Evolutionary conservation across 176 grass and related monocot genomes (phyloP), one percentile per base, ranked within the genome.

Genomic region (Oryza meridionalis): DNA sequence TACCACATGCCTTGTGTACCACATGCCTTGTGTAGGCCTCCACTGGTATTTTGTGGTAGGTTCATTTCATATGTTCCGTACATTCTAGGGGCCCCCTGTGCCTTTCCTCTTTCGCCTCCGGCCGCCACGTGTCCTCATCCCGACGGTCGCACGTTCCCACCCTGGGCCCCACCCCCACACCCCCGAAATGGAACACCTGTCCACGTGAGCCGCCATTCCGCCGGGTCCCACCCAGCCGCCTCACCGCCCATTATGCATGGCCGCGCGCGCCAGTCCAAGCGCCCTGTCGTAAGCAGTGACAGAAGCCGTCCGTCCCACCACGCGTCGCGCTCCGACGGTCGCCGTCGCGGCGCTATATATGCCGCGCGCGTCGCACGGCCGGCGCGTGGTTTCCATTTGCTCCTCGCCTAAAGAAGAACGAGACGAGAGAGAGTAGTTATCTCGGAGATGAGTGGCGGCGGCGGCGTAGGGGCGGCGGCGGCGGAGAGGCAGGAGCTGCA

Each of bases 201-300:
- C 71, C 87, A 44, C 65, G 44, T 26, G 77, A 81, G 77, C 77
- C 82, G 76, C 82, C 77, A 45, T 19, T 68, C 19, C 33, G 5
- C 5, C 13, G 81, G 69, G 53, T 21, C 80, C 69, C 7, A 19
- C 69, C 7, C 27, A 2, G 76, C 51, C 67, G 78, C 67, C 77
- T 66, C 83, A 22, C 78, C 73, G 77, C 78, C 58, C 78, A 19
- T 33, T 22, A 37, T 33, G 69, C 42, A 37, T 33, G 69, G 46
- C 26, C 45, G 35, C 27, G 21, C 9, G 58, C 44, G 67, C 68
- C 27, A 10, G 75, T 86, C 84, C 87, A 84, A 78, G 64, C 82
- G 53, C 29, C 19, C 8, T 16, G 85, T 16, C 88, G 85, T 93
- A 33, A 93, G 91, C 88, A 66, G 21, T 90, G 88, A 90, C 81